Evolutionary conservation across 202 grass and related monocot genomes (phyloP).

Genomic region (Schoenoplectus tabernaemontani): DNA sequence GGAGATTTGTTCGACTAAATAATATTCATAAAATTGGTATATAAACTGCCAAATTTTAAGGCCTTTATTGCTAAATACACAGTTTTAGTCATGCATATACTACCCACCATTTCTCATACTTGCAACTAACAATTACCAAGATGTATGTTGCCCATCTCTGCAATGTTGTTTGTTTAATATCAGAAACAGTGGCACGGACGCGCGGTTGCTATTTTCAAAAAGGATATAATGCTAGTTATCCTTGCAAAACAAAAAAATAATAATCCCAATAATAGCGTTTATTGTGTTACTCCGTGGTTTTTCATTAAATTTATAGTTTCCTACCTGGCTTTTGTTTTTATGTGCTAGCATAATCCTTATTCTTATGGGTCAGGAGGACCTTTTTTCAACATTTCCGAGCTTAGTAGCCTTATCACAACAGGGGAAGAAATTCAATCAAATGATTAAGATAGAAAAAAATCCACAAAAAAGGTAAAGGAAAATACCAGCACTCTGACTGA

Average conservation of each 20-base stretch:
- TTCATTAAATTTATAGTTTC: neutral
- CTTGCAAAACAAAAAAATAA: neutral
- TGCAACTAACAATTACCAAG: neutral
- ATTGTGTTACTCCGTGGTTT: neutral
- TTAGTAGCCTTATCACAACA: neutral
- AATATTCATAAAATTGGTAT: neutral
- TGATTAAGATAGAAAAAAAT: constrained; percentile 21
- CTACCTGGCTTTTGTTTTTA: neutral
- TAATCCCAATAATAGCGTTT: neutral
- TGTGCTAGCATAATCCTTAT: neutral
- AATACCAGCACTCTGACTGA: constrained; percentile 81
- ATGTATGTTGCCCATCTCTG: neutral
- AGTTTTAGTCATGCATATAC: neutral
- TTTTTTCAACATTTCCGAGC: neutral
- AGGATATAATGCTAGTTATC: neutral
- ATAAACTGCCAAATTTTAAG: neutral
- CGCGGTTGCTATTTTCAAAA: too few relatives aligned
- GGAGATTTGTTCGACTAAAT: neutral
- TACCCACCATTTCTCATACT: too few relatives aligned
- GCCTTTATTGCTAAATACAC: neutral
- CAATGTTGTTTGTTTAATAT: neutral
- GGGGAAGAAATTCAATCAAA: neutral
- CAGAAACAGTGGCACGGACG: too few relatives aligned
- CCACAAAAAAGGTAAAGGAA: constrained; percentile 26
- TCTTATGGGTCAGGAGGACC: neutral